Conservation (phyloP, 116 monocot genomes). For the Thalassia testudinum region DNA sequence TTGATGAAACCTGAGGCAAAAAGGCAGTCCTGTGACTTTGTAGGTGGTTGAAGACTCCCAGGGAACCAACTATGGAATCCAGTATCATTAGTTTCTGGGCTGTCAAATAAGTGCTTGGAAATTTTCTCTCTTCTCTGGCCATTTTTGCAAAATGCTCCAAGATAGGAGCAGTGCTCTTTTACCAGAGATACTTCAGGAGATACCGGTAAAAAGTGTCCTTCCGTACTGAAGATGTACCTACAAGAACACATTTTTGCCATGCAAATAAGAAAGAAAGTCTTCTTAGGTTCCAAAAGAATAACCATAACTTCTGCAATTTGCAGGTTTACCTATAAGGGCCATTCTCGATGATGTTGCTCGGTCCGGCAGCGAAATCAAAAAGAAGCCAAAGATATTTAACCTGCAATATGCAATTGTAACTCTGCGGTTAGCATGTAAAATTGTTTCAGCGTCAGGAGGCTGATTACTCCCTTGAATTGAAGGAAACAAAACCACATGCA, state of each 20-base stretch:
- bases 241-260: background rate
- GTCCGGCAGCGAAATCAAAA: slow-evolving; percentile 94
- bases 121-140: slow-evolving; percentile 13
- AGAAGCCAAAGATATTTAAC: slow-evolving; percentile 98
- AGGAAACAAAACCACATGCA: no score
- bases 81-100: slow-evolving; percentile 43
- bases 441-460: no score
- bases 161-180: slow-evolving; percentile 77
- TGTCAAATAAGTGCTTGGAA: slow-evolving; percentile 7
- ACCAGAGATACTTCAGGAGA: slow-evolving; percentile 78
- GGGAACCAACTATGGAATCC: slow-evolving; percentile 3
- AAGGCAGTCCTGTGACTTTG: slow-evolving; percentile 14
- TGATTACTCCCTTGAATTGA: no score
- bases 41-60: slow-evolving; percentile 1
- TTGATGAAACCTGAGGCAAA: slow-evolving; percentile 32
- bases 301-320: background rate
- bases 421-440: background rate
- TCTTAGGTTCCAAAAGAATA: background rate
- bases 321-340: slow-evolving; percentile 79
- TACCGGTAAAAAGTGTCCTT: slow-evolving; percentile 83
- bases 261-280: background rate
- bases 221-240: slow-evolving; percentile 95
- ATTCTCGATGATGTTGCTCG: slow-evolving; percentile 89
- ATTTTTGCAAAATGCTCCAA: slow-evolving; percentile 71
- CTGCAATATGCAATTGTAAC: slow-evolving; percentile 29